These are phyloP conservation scores for Phenoliferia sp. DNA, from an alignment of 1,284 basidiomycete species.

Conservation along the genomic window DNA sequence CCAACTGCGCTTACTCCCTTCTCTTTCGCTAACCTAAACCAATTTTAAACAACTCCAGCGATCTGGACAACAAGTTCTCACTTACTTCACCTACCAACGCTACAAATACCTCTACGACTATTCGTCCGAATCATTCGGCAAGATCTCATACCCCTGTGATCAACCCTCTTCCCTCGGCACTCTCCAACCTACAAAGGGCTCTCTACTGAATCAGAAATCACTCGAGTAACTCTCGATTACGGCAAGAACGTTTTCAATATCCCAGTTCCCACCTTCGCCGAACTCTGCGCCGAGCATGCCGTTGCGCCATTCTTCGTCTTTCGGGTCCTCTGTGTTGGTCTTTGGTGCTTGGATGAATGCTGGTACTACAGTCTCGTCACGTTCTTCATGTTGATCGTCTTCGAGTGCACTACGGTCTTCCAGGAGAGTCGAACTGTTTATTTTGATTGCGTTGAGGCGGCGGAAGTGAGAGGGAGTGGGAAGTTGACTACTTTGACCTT, in stretches of 20 bases:
- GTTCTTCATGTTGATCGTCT: slow-evolving; percentile 91
- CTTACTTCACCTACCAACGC: slow-evolving; percentile 93
- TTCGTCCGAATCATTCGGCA: slow-evolving; percentile 63
- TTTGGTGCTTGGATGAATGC: slow-evolving; percentile 95
- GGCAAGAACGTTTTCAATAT: slow-evolving; percentile 93
- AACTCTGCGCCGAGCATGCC: slow-evolving; percentile 85
- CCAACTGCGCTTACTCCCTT: too few species aligned
- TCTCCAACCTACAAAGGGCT: slow-evolving; percentile 59
- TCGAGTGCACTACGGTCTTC: slow-evolving; percentile 95
- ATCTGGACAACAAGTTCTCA: slow-evolving; percentile 54
- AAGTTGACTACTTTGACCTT: too few species aligned
- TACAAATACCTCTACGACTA: slow-evolving; percentile 82
- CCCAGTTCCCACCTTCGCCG: slow-evolving; percentile 83
- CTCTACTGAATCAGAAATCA: slow-evolving; percentile 35
- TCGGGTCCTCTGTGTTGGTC: slow-evolving; percentile 88
- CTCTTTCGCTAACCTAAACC: too few species aligned
- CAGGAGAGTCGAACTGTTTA: slow-evolving; percentile 64
- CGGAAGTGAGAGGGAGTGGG: too few species aligned
- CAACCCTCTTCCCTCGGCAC: slow-evolving; percentile 62
- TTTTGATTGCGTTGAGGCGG: neutral
- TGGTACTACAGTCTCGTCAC: slow-evolving; percentile 98
- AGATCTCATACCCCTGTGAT: slow-evolving; percentile 85
- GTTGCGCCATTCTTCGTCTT: slow-evolving; percentile 95
- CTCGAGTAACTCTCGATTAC: slow-evolving; percentile 54
- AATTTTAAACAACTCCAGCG: slow-evolving; percentile 19